Base-by-base conservation (phyloP, 106 monocot genomes). In the Platanthera guangdongensis region DNA sequence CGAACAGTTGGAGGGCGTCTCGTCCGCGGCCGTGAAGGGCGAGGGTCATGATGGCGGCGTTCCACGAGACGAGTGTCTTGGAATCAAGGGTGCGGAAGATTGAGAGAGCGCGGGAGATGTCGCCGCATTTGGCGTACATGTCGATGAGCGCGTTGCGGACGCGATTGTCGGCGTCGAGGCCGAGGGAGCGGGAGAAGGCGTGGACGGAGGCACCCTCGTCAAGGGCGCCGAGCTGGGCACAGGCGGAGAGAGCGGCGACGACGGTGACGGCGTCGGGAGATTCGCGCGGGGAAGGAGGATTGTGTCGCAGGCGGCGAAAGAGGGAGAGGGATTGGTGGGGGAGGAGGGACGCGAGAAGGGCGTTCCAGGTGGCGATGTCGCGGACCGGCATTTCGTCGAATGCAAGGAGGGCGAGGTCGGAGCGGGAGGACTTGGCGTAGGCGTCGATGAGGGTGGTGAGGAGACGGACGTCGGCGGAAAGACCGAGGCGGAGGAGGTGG, bases 321-420 rank as follows among this genome's bases (percentile, higher is more conserved):
- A 89, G 74, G 39, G 64, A 55, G 18, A 96, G 62, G 1, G 93
- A 89, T 10, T 90, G 84, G 51, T 81, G 80, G n/a, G 95, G 78
- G 7, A 89, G 83, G 39, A 96, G 80, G 59, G 88, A 88, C 10
- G 80, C 25, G 28, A 93, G 83, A 45, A 96, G 82, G 18, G 90
- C 85, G 77, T 96, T 96, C 92, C 90, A 95, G 9, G 95, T 83
- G 39, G 95, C 82, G 51, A 95, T 82, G 76, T 92, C 95, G 16
- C 84, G 79, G 0, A 51, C 0, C 7, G 82, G 67, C 88, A 95
- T 95, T 85, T 95, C 95, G 30, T 90, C 87, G 80, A 96, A 93
- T 80, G 85, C 79, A 71, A 80, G 79, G 32, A 81, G 72, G 6
- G 92, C 95, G 47, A 28, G 6, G 14, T 48, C 70, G 39, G 88